phyloP scores from a whole-genome alignment of 495 filamentous ascomycete genomes.

The Bathelium albidoporum region DNA sequence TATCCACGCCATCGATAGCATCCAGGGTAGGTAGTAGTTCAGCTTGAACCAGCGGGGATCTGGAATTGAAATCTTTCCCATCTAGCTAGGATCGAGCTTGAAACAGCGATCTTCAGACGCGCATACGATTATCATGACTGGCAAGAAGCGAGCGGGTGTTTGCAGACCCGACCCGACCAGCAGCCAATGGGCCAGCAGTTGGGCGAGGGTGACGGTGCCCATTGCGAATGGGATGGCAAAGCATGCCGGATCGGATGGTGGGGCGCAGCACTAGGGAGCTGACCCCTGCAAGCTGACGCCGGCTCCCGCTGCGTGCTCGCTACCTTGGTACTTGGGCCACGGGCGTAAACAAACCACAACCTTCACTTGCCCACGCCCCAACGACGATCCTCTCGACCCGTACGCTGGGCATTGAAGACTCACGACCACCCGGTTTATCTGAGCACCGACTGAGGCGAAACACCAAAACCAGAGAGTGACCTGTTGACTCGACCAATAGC shows the following conservation, averaged over 20 bases:
- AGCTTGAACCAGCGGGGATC: too few relatives aligned
- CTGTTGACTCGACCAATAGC: neutral
- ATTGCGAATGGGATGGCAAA: neutral
- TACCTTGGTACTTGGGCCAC: neutral
- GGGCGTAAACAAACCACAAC: constrained; percentile 1
- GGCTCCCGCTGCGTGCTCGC: neutral
- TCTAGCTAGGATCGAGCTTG: too few relatives aligned
- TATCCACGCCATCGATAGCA: too few relatives aligned
- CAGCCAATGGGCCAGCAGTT: neutral
- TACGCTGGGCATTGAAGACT: neutral
- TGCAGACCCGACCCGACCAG: neutral
- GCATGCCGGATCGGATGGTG: neutral
- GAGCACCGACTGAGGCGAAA: too few relatives aligned
- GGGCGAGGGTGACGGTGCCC: neutral
- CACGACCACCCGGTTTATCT: too few relatives aligned
- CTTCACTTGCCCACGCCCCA: neutral
- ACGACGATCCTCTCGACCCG: neutral
- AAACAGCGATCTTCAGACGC: neutral
- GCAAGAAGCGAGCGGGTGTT: neutral
- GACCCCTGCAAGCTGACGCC: constrained; percentile 1
- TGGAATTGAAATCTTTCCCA: too few relatives aligned
- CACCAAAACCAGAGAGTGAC: neutral
- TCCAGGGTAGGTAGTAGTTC: too few relatives aligned
- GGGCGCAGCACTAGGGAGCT: neutral
- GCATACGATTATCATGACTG: neutral